Evolutionary conservation across 768 basidiomycete species (phyloP), one percentile per base, ranked within the genome.

Genomic region (Cystofilobasidium macerans): DNA sequence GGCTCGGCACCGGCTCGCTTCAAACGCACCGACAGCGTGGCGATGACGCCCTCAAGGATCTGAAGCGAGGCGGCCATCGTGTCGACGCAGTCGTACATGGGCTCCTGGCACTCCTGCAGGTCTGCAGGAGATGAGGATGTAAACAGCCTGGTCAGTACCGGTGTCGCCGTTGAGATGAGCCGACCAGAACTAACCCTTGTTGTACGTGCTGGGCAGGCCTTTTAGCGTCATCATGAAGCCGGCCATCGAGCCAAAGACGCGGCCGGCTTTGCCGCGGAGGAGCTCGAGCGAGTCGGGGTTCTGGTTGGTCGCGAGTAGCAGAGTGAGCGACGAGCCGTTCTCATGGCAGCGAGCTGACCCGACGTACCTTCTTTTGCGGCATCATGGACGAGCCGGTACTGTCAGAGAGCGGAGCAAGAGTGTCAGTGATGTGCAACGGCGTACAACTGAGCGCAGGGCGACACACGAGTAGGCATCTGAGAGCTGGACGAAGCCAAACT

Each of bases 301-400:
- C 65, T 70, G 51, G 18, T 20, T n/a, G 26, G 6, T 7, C 24
- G 42, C 33, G 36, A 40, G 16, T 26, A 22, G 2, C 30, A 13
- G 48, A 20, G 45, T 30, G 14, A 40, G 8, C 26, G 9, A 16
- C 38, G 57, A 57, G 11, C 3, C 24, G 33, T 32, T 36, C 28
- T 33, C n/a, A n/a, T n/a, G n/a, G n/a, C 16, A n/a, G 22, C 11
- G 33, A 43, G 28, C 7, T 6, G 7, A 3, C 12, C 14, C 35
- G 12, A 22, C 51, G 89, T 73, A 97, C 97, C 79, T 98, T 99
- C 80, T 99, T 98, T 75, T 98, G 95, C 7, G 95, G 95, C 95
- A 99, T 99, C 75, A 99, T 97, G 71, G 93, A 97, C 45, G 93
- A 97, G 9, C 95, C 95, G 51, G 95, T 99, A 74, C 92, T 97